phyloP scores from a whole-genome alignment of 192 early-diverging fungal species.

The Linderina pennispora region DNA sequence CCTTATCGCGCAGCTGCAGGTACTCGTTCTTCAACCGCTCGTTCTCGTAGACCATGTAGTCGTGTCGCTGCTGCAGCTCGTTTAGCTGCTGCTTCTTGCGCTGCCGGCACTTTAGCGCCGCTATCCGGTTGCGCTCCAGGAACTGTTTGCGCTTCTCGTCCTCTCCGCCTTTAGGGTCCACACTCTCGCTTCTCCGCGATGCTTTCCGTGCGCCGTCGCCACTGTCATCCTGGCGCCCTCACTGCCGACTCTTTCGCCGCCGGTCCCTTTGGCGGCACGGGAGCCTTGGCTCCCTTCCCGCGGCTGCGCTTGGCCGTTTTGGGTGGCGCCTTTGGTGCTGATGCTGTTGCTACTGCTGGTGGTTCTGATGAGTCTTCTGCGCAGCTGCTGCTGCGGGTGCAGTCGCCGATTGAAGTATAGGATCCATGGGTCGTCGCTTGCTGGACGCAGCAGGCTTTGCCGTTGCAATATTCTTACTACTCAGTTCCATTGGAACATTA shows the following conservation, averaged over 20 bases:
- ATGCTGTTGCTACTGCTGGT: no score
- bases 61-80: constrained; percentile 59
- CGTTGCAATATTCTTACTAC: no score
- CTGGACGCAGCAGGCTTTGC: no score
- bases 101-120: constrained; percentile 87
- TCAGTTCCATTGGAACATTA: no score
- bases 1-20: constrained; percentile 57
- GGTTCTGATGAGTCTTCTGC: no score
- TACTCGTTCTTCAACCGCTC: constrained; percentile 27
- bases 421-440: no score
- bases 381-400: no score
- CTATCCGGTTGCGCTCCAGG: constrained; percentile 82
- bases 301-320: no score
- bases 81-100: constrained; percentile 89
- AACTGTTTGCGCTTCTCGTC: constrained; percentile 81
- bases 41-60: constrained; percentile 37
- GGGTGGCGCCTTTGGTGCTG: no score
- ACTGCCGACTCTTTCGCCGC: background rate
- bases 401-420: no score
- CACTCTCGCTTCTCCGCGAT: constrained; percentile 3
- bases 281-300: background rate
- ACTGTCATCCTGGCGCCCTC: background rate
- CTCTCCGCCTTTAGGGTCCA: no score
- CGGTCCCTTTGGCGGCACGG: background rate
- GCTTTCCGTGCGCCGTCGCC: background rate